Conservation (phyloP, 1,139 yeast species). For the Schizosaccharomyces versatilis region DNA sequence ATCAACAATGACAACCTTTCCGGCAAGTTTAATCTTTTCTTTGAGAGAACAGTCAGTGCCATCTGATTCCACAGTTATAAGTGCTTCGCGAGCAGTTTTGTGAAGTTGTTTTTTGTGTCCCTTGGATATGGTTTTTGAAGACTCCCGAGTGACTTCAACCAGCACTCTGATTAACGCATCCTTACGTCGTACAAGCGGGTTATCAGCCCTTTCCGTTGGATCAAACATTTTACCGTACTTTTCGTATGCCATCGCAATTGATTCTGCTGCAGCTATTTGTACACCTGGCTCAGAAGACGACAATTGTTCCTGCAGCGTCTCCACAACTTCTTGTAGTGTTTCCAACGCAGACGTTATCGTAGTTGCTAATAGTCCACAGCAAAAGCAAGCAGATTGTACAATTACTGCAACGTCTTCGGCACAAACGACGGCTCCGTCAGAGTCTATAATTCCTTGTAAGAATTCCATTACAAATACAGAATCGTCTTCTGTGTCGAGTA, state of each 20-base stretch:
- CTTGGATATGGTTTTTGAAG: neutral
- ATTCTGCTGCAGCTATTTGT: neutral
- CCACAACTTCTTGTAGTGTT: neutral
- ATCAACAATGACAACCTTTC: neutral
- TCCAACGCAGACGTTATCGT: neutral
- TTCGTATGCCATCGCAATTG: neutral
- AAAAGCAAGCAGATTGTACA: neutral
- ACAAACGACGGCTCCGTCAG: constrained; percentile 1
- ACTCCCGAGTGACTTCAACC: neutral
- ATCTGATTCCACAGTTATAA: neutral
- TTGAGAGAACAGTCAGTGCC: neutral
- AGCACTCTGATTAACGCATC: neutral
- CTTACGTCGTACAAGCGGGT: too few relatives aligned
- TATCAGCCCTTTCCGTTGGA: too few relatives aligned
- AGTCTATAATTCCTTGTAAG: neutral
- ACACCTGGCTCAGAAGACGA: neutral
- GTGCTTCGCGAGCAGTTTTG: neutral
- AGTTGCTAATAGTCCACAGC: neutral
- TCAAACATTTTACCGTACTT: too few relatives aligned
- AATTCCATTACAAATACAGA: neutral
- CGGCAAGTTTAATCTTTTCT: neutral
- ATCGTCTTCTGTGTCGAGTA: neutral
- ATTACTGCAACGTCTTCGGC: neutral
- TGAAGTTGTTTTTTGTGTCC: neutral
- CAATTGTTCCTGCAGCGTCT: neutral